Evolutionary conservation across 2,329 filamentous ascomycete species (phyloP), one percentile per base, ranked within the genome.

Genomic region (Sordariomycetes sp.): DNA sequence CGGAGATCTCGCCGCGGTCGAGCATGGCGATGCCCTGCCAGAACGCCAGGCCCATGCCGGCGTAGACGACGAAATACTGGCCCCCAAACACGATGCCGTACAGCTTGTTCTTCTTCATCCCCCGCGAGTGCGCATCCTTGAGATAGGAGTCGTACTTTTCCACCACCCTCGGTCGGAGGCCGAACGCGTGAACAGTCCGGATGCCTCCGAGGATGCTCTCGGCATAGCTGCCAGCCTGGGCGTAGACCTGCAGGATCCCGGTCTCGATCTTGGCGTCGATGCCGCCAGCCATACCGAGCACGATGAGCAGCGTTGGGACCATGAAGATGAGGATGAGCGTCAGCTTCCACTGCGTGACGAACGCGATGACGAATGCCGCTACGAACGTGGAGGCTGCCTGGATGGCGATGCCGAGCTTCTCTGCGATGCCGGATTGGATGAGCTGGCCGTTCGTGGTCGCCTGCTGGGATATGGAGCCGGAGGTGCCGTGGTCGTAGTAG

Each of bases 21-120:
- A 73, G 75, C 72, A 80, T 76, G 52, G 68, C 65, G 61, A 79
- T 71, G 0, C 78, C 78, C 59, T 79, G 74, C 77, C 78, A 80
- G 59, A 80, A 80, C 0, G 76, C 75, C 4, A 80, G 66, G 0
- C 69, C 75, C 60, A 77, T 77, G 4, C 74, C 76, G 3, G 72
- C 66, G 61, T 75, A 77, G n/a, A 79, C 72, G 59, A 72, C 74
- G 59, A 77, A 77, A 64, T 76, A 78, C 61, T 78, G 72, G 2
- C 67, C 65, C 0, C 72, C 71, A 59, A 76, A 78, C 12, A 79
- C 61, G 3, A 77, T 63, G 20, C 71, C 72, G 54, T 74, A 74
- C 3, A 77, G 61, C 0, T 71, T 66, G 1, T 72, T 72, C 66
- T 78, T 80, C 59, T 73, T 76, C 3, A 66, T 63, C 0, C 75